Percentiles rank a stretch among this genome's conserved stretches.
phyloP scores from a whole-genome alignment of 2,329 filamentous ascomycete genomes.

The Pyrenophora tritici-repentis region DNA sequence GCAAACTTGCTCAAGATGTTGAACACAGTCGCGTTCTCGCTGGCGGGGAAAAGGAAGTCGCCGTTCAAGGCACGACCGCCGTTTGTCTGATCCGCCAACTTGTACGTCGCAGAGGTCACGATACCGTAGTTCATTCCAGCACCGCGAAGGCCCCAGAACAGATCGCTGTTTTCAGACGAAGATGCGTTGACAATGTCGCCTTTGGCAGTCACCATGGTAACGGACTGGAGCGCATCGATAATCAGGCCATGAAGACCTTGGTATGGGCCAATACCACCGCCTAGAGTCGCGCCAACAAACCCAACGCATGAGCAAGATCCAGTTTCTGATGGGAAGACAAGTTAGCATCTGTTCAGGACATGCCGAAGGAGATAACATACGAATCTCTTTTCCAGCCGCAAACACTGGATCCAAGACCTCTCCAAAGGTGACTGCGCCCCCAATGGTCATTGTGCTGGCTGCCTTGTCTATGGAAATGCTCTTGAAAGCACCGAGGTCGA shows the following conservation, averaged over 20 bases:
- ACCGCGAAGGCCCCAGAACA: slow-evolving; percentile 4
- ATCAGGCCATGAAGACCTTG: slow-evolving; percentile 4
- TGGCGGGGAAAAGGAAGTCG: not conserved
- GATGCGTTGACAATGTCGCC: slow-evolving; percentile 3
- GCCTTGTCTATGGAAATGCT: not conserved
- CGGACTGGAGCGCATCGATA: slow-evolving; percentile 1
- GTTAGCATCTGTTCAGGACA: not conserved
- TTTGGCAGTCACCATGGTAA: not conserved
- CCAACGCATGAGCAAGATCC: slow-evolving; percentile 4
- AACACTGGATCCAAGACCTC: not conserved
- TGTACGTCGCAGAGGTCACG: slow-evolving; percentile 4
- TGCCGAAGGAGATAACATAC: not conserved
- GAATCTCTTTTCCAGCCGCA: not conserved
- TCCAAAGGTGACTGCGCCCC: not conserved
- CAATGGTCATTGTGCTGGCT: not conserved
- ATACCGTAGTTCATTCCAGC: slow-evolving; percentile 5
- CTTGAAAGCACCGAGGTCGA: not conserved
- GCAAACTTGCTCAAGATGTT: not conserved
- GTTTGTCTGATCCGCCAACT: not conserved
- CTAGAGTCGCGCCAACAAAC: slow-evolving; percentile 9
- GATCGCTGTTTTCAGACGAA: not conserved
- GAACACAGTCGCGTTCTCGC: not conserved
- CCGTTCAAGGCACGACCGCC: not conserved
- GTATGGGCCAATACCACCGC: slow-evolving; percentile 12
- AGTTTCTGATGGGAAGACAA: not conserved